Percentiles rank a stretch among this genome's conserved stretches.
These are phyloP conservation scores for Ophiostoma australiae DNA, from an alignment of 2,329 filamentous ascomycete genomes.

Conservation along the genomic window DNA sequence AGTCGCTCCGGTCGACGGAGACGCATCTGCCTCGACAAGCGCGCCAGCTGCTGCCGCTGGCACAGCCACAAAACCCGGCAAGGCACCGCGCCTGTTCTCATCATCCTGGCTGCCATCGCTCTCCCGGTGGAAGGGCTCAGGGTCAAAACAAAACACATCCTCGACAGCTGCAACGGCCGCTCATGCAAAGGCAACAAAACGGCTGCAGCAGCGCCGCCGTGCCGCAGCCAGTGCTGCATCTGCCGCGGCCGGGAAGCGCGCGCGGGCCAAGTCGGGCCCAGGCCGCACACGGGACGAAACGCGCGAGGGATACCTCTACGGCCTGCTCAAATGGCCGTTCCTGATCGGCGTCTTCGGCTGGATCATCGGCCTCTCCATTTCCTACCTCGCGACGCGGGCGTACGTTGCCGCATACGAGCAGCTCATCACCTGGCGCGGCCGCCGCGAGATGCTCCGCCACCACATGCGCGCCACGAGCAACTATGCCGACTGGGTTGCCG, in stretches of 20 bases:
- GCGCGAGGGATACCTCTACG: slow-evolving; percentile 86
- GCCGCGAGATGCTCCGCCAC: slow-evolving; percentile 63
- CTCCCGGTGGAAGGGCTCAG: slow-evolving; percentile 9
- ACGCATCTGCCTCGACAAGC: neutral
- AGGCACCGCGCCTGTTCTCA: slow-evolving; percentile 8
- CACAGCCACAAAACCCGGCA: neutral
- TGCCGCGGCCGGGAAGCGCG: slow-evolving; percentile 33
- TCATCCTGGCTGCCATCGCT: slow-evolving; percentile 17
- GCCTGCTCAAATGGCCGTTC: slow-evolving; percentile 85
- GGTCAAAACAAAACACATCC: slow-evolving; percentile 34
- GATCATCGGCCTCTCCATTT: slow-evolving; percentile 66
- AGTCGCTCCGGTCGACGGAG: slow-evolving; percentile 37
- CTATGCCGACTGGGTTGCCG: slow-evolving; percentile 78
- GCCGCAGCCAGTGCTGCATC: slow-evolving; percentile 28
- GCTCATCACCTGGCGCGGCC: slow-evolving; percentile 81
- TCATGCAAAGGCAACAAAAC: neutral
- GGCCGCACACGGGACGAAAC: slow-evolving; percentile 81
- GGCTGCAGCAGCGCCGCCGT: slow-evolving; percentile 16
- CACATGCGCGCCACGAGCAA: slow-evolving; percentile 66
- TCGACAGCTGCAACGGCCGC: slow-evolving; percentile 27
- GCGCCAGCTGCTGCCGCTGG: neutral
- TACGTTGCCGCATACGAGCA: slow-evolving; percentile 95
- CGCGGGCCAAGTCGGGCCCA: slow-evolving; percentile 29
- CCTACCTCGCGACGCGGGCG: slow-evolving; percentile 74
- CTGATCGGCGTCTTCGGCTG: slow-evolving; percentile 74